Conservation (phyloP, 73 alveolate species). For the Tetrahymena malaccensis region DNA sequence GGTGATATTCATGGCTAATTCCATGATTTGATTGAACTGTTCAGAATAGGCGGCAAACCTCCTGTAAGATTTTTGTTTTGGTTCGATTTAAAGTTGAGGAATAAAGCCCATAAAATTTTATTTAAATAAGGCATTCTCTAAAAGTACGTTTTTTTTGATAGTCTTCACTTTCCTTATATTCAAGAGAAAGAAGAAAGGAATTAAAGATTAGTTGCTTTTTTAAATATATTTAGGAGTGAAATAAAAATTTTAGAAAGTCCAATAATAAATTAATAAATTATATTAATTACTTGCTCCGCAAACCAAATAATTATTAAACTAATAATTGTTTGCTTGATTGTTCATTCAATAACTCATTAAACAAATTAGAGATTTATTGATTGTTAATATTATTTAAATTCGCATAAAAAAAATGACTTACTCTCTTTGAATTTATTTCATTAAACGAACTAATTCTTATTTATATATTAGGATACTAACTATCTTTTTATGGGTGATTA, state of each 20-base stretch:
- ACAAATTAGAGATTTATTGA: too few species aligned
- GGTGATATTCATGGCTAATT: conserved; percentile 97
- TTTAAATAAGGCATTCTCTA: background rate
- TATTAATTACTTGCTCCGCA: background rate
- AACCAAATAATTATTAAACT: background rate
- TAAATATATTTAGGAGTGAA: background rate
- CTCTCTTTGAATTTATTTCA: background rate
- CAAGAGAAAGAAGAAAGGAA: background rate
- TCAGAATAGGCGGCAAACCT: conserved; percentile 66
- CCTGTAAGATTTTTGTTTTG: conserved; percentile 27
- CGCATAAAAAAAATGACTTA: too few species aligned
- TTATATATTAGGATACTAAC: conserved; percentile 56
- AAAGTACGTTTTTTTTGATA: background rate
- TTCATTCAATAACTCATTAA: too few species aligned
- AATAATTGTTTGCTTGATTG: background rate
- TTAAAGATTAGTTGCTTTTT: background rate
- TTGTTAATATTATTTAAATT: too few species aligned
- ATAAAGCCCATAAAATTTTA: background rate
- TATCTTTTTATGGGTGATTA: conserved; percentile 82
- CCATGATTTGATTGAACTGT: conserved; percentile 83
- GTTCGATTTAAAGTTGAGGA: background rate
- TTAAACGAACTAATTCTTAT: background rate
- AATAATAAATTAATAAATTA: background rate
- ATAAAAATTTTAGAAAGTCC: background rate
- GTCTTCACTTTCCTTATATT: background rate